phyloP scores from a whole-genome alignment of 257 asterid species.

The Hygrophila difformis region DNA sequence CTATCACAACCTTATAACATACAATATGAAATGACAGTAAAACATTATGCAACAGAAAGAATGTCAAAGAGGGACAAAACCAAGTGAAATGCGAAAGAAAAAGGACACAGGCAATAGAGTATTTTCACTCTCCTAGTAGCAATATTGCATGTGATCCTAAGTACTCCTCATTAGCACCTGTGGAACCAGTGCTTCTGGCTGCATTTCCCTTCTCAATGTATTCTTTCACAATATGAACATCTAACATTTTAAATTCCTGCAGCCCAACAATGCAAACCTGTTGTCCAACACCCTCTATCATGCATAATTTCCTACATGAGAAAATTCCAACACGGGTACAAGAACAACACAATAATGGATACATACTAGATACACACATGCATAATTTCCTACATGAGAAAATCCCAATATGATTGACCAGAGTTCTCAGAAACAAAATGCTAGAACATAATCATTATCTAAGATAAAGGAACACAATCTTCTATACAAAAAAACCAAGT shows the following conservation, averaged over 20 bases:
- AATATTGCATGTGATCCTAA: constrained; percentile 94
- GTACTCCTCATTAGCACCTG: constrained; percentile 99
- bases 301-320: constrained; percentile 68
- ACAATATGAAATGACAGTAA: too few relatives aligned
- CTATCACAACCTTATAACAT: too few relatives aligned
- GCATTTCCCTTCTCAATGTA: constrained; percentile 86
- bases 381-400: neutral
- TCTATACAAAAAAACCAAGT: constrained; percentile 18
- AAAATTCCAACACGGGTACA: constrained; percentile 3
- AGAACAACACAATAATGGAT: neutral
- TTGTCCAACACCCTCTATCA: constrained; percentile 97
- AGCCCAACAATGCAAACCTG: constrained; percentile 98
- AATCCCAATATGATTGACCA: neutral
- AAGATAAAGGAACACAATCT: constrained; percentile 10
- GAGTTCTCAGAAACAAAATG: constrained; percentile 2
- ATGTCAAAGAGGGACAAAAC: too few relatives aligned
- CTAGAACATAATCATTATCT: neutral
- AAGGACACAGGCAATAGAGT: constrained; percentile 1
- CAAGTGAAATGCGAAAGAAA: too few relatives aligned
- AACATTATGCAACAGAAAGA: too few relatives aligned
- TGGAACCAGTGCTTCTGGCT: constrained; percentile 90
- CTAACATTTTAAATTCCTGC: constrained; percentile 94
- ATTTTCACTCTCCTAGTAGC: constrained; percentile 32
- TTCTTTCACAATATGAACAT: constrained; percentile 88
- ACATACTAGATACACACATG: neutral